Conservation (phyloP, 176 grass and related monocot species). For the Carex cristatella region DNA sequence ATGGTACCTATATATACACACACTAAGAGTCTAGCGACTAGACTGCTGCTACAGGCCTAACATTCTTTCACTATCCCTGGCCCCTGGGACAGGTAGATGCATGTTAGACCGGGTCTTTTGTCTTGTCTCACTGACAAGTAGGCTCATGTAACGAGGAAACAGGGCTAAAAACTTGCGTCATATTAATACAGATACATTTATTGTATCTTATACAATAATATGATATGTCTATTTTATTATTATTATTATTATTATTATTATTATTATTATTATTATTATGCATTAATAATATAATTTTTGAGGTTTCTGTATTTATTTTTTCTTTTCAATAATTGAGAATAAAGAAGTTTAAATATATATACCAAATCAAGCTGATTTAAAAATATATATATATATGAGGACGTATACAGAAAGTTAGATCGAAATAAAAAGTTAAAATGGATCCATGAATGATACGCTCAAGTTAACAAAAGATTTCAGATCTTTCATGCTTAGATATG, state of each 20-base stretch:
- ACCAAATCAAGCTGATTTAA: too few species aligned
- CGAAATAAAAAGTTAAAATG: too few species aligned
- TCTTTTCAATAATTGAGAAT: background rate
- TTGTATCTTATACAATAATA: background rate
- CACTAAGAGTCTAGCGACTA: background rate
- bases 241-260: too few species aligned
- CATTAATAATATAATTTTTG: background rate
- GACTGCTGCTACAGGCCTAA: background rate
- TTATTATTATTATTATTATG: background rate
- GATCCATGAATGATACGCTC: too few species aligned
- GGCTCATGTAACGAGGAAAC: background rate
- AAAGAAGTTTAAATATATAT: background rate
- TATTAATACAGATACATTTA: background rate
- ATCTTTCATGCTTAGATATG: too few species aligned
- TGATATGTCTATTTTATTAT: too few species aligned
- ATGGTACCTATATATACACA: constrained; percentile 19
- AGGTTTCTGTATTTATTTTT: background rate
- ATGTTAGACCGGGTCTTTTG: background rate
- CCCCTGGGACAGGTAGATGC: background rate
- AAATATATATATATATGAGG: too few species aligned
- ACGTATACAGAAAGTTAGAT: too few species aligned
- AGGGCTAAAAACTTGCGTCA: background rate
- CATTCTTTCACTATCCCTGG: constrained; percentile 14
- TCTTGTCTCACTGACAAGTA: background rate
- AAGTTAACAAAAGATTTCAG: too few species aligned